These are phyloP conservation scores for Capsicum chinense DNA, from an alignment of 257 asterid species.

Conservation along the genomic window DNA sequence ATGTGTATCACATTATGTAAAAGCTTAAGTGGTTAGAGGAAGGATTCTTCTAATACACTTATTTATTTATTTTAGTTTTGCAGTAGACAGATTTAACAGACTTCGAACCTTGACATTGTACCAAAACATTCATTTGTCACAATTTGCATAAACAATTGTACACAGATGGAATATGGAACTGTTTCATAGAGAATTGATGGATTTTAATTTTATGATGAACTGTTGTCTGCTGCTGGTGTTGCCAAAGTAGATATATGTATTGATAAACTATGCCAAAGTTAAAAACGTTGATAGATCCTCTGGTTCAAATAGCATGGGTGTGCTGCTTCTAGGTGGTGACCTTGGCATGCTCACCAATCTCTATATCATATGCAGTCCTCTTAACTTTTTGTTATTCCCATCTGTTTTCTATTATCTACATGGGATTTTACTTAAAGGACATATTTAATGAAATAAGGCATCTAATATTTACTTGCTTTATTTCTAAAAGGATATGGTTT, in stretches of 20 bases:
- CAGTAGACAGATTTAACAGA: conserved; percentile 4
- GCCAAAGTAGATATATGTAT: background rate
- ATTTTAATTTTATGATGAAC: background rate
- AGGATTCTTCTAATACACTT: background rate
- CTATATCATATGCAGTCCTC: background rate
- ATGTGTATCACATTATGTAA: background rate
- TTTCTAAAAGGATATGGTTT: conserved; percentile 9
- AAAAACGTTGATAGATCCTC: background rate
- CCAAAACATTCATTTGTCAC: background rate
- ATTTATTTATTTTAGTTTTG: conserved; percentile 9
- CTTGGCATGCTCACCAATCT: background rate
- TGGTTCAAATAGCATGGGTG: background rate
- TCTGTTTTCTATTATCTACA: background rate
- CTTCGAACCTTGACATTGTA: background rate
- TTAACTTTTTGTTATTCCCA: background rate
- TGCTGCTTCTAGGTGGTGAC: background rate
- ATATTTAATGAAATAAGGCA: background rate
- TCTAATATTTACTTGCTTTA: background rate
- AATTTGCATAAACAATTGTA: background rate
- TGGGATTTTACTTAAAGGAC: background rate
- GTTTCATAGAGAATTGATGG: background rate
- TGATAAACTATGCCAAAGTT: background rate
- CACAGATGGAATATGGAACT: background rate
- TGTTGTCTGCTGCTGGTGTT: background rate
- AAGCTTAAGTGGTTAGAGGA: background rate